Evolutionary conservation across 371 early-diverging fungal species (phyloP), one percentile per base, ranked within the genome.

Genomic region (Apophysomyces trapeziformis): DNA sequence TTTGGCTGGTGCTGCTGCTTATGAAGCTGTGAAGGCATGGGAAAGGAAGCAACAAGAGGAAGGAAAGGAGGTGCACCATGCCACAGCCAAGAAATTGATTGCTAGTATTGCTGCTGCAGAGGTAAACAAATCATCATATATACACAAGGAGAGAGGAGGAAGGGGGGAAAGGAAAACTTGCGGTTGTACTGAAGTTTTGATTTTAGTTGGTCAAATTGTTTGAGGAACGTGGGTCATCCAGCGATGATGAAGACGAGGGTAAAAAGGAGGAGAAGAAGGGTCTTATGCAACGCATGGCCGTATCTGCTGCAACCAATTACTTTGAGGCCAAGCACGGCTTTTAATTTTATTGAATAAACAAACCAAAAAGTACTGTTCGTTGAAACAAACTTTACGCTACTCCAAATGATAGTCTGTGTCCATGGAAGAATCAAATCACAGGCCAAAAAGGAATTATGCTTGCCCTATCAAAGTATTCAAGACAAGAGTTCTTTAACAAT

Each of bases 1-100:
- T 18, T 72, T 85, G 63, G 85, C 80, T 57, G 85, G 82, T 50
- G 85, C 85, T 38, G 85, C 79, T 47, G 83, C 80, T 36, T 85
- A 75, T 56, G 82, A 82, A 58, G 85, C 85, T 54, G 77, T 82
- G 57, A 83, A 71, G 63, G 35, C 73, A 8, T 72, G 72, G 68
- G 85, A 83, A 58, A 68, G 72, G 37, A 71, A 74, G 44, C 72
- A 74, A 38, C 63, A 66, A 44, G 66, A 69, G 38, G 68, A 76
- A 26, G 71, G 74, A 32, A 45, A 69, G 5, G 75, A 68, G 0
- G 74, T 68, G 18, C 69, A 69, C 16, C 80, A 79, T 70, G 64
- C 72, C 16, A 63, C 76, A 16, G 77, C 80, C 58, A 85, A 83
- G 65, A 80, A 83, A 38, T 18, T 79, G 46, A 70, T 85, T 61